Percentiles rank a stretch among this genome's conserved stretches.
phyloP scores from a whole-genome alignment of 208 protist species.

The Acanthamoeba polyphaga region DNA sequence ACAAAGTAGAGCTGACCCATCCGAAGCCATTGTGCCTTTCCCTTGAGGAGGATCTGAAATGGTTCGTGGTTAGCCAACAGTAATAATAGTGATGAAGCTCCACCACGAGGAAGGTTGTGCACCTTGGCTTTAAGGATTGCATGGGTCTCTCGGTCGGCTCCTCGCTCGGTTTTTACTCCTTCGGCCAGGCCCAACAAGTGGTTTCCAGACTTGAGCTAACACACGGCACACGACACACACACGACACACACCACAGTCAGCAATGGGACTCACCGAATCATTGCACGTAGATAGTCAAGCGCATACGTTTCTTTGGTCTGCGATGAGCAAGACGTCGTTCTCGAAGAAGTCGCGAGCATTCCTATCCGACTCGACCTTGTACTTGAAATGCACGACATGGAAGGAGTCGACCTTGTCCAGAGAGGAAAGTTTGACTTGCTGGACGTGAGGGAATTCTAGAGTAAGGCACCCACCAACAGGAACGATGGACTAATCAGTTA shows the following conservation, averaged over 20 bases:
- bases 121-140: conserved; percentile 49
- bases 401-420: conserved; percentile 68
- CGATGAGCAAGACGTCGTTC: conserved; percentile 75
- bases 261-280: too few species aligned
- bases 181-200: conserved; percentile 70
- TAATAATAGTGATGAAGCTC: too few species aligned
- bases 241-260: too few species aligned
- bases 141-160: neutral
- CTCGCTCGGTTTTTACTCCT: conserved; percentile 7
- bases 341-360: conserved; percentile 26
- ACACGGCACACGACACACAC: neutral
- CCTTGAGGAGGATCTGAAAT: neutral
- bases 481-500: too few species aligned
- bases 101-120: too few species aligned
- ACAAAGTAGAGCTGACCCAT: neutral
- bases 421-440: conserved; percentile 30
- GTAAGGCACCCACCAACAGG: too few species aligned
- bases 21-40: neutral
- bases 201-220: neutral
- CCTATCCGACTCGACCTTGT: neutral
- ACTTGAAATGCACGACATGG: conserved; percentile 55
- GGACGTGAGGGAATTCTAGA: neutral
- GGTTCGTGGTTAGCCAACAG: neutral
- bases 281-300: too few species aligned
- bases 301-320: neutral